A percentile compares a stretch with the other conserved stretches of the same genome.
Conservation (phyloP, 1,139 yeast genomes). For the Hyphopichia buzzinii region DNA sequence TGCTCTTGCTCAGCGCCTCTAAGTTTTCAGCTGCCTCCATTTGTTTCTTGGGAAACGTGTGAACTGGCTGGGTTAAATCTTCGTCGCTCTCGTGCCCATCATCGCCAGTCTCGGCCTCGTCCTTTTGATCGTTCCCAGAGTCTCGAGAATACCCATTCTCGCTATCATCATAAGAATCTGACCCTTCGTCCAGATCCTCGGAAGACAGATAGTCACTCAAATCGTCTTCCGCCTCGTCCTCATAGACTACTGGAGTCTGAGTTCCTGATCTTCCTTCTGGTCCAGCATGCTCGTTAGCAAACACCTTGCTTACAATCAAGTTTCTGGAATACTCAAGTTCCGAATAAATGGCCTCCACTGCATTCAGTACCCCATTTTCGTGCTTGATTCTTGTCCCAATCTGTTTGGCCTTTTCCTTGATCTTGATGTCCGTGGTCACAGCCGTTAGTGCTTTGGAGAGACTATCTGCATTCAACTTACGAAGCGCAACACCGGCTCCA, state of each 20-base stretch:
- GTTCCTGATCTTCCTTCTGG: slow-evolving; percentile 23
- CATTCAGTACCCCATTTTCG: slow-evolving; percentile 79
- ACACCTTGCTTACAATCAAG: slow-evolving; percentile 34
- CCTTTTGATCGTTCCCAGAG: background rate
- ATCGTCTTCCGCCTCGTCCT: slow-evolving; percentile 19
- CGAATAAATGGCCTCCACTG: slow-evolving; percentile 72
- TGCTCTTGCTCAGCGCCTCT: no score
- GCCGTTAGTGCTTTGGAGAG: slow-evolving; percentile 66
- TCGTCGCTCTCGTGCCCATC: slow-evolving; percentile 5
- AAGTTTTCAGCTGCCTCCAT: background rate
- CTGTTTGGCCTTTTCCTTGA: slow-evolving; percentile 61
- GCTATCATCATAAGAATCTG: slow-evolving; percentile 7
- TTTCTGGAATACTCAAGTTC: slow-evolving; percentile 76
- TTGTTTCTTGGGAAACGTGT: slow-evolving; percentile 1
- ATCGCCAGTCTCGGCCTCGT: background rate
- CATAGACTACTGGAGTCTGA: slow-evolving; percentile 26
- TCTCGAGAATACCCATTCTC: slow-evolving; percentile 1
- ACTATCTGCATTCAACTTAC: slow-evolving; percentile 61
- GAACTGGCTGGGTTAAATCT: slow-evolving; percentile 3
- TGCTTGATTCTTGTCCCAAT: slow-evolving; percentile 60
- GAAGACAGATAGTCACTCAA: slow-evolving; percentile 7
- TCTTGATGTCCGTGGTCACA: slow-evolving; percentile 64
- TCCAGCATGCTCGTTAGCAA: slow-evolving; percentile 21
- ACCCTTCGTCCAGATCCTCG: slow-evolving; percentile 12
- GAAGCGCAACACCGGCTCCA: slow-evolving; percentile 79